Conservation (phyloP, 1,139 yeast genomes). For the Pichia sp. region DNA sequence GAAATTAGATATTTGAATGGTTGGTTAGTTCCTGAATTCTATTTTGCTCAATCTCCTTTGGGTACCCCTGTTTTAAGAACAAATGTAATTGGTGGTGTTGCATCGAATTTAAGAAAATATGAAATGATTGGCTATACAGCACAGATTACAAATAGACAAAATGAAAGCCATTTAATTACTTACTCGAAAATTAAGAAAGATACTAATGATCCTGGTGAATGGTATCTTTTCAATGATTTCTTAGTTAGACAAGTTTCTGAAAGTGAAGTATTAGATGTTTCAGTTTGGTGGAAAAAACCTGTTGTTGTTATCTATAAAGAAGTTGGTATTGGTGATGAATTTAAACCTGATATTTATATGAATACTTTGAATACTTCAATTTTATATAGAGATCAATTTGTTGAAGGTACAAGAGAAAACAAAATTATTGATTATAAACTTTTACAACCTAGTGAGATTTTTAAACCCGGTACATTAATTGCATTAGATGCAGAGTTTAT, state of each 20-base stretch:
- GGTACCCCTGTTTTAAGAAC: constrained; percentile 25
- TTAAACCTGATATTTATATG: constrained; percentile 38
- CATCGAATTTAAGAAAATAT: constrained; percentile 31
- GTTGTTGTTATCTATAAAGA: constrained; percentile 64
- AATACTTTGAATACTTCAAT: constrained; percentile 52
- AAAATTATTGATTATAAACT: constrained; percentile 58
- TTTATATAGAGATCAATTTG: constrained; percentile 70
- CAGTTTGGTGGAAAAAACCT: constrained; percentile 78
- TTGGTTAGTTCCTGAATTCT: constrained; percentile 61
- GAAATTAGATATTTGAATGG: constrained; percentile 37
- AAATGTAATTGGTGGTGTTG: constrained; percentile 28
- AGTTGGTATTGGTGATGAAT: constrained; percentile 31
- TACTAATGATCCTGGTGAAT: constrained; percentile 31
- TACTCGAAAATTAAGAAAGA: constrained; percentile 29
- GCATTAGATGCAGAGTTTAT: constrained; percentile 99
- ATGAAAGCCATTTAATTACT: constrained; percentile 55
- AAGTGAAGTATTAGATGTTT: constrained; percentile 60
- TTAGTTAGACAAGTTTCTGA: constrained; percentile 73
- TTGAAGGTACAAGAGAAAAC: constrained; percentile 59
- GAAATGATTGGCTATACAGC: constrained; percentile 66
- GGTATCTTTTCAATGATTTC: constrained; percentile 91
- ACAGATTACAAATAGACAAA: constrained; percentile 53
- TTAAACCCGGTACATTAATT: constrained; percentile 65
- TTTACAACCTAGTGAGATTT: constrained; percentile 62
- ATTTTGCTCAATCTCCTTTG: constrained; percentile 24